Conservation (phyloP, 2,329 filamentous ascomycete species). For the Pezicula radicicola region DNA sequence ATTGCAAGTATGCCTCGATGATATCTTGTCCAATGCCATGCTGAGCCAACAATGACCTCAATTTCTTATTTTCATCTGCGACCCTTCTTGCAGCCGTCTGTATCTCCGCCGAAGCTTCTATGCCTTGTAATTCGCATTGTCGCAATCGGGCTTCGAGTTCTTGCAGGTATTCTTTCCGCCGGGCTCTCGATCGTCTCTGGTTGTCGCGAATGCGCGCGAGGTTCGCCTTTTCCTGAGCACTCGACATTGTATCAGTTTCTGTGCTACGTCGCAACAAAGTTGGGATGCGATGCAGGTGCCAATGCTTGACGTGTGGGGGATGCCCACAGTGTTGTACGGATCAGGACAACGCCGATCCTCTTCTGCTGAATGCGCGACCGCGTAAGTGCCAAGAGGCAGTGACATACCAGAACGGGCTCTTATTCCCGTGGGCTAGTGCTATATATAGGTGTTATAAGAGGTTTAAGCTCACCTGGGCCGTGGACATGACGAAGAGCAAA, state of each 20-base stretch:
- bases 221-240: constrained; percentile 24
- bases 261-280: no score
- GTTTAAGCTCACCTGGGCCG: no score
- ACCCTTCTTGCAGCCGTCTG: constrained; percentile 68
- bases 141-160: constrained; percentile 65
- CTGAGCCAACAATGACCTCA: constrained; percentile 56
- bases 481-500: no score
- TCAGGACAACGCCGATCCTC: no score
- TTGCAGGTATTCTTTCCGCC: constrained; percentile 69
- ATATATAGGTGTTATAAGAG: no score
- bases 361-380: no score
- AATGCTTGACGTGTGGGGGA: no score
- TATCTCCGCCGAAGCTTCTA: constrained; percentile 68
- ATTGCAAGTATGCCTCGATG: constrained; percentile 34
- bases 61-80: constrained; percentile 64
- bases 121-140: constrained; percentile 60
- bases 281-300: no score
- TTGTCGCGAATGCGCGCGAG: constrained; percentile 69
- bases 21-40: constrained; percentile 55
- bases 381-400: no score
- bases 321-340: no score
- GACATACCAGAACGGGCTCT: no score
- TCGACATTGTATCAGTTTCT: neutral
- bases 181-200: constrained; percentile 71
- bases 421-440: no score